Percentiles rank a stretch among this genome's conserved stretches.
phyloP scores from a whole-genome alignment of 306 rosid genomes.

The Adenanthera pavonina region DNA sequence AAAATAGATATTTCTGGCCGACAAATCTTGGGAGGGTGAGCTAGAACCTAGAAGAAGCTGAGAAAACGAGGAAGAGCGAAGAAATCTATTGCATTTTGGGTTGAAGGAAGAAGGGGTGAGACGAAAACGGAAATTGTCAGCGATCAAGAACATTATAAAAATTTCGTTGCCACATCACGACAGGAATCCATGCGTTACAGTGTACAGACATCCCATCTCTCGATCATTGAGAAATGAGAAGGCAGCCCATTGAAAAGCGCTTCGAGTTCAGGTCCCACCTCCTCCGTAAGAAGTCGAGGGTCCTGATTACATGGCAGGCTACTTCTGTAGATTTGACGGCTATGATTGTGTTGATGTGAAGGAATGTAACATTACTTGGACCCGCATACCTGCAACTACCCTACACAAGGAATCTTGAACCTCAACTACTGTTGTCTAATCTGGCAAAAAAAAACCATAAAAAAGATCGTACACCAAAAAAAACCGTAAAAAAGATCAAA shows the following conservation, averaged over 20 bases:
- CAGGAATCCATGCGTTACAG: not conserved
- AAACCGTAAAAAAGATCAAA: too few relatives aligned
- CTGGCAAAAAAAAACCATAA: too few relatives aligned
- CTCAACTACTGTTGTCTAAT: not conserved
- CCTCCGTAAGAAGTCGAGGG: not conserved
- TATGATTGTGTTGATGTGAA: not conserved
- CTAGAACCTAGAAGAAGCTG: not conserved
- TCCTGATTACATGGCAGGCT: not conserved
- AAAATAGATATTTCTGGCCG: not conserved
- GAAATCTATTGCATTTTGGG: not conserved
- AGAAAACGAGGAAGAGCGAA: not conserved
- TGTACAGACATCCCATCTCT: not conserved
- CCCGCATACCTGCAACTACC: not conserved
- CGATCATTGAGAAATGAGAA: not conserved
- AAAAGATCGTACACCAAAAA: too few relatives aligned
- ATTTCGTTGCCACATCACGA: not conserved
- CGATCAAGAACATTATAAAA: not conserved
- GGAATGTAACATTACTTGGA: not conserved
- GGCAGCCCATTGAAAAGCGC: not conserved
- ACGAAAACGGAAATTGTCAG: not conserved
- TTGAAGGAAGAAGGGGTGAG: not conserved
- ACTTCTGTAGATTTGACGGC: not conserved
- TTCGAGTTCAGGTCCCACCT: not conserved
- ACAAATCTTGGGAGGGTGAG: constrained; percentile 7
- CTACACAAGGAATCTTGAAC: not conserved